A percentile compares a stretch with the other conserved stretches of the same genome.
These are phyloP conservation scores for Septoria linicola DNA, from an alignment of 2,329 filamentous ascomycete species.

Conservation along the genomic window DNA sequence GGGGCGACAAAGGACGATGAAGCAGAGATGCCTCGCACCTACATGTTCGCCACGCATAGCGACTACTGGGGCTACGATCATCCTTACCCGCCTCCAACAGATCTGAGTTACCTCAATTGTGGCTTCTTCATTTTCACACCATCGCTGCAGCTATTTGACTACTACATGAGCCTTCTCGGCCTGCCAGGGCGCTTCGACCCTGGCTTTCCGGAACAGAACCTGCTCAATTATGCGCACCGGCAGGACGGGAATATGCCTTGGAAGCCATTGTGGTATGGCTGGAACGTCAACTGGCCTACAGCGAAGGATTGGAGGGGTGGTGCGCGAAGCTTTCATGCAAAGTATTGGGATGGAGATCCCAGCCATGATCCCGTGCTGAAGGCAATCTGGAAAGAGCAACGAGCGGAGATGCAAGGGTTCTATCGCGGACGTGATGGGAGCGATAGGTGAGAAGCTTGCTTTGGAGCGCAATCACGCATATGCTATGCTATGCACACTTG, in stretches of 20 bases:
- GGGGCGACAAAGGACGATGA: slow-evolving; percentile 36
- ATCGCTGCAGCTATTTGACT: slow-evolving; percentile 36
- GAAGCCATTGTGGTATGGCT: slow-evolving; percentile 40
- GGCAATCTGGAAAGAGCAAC: slow-evolving; percentile 39
- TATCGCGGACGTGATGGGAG: slow-evolving; percentile 33
- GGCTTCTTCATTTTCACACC: slow-evolving; percentile 44
- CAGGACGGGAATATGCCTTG: slow-evolving; percentile 44
- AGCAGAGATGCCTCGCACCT: slow-evolving; percentile 39
- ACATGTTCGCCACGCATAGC: slow-evolving; percentile 42
- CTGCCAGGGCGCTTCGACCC: slow-evolving; percentile 39
- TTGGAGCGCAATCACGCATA: neutral
- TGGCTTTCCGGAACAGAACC: slow-evolving; percentile 40
- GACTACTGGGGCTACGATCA: slow-evolving; percentile 38
- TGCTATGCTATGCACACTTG: neutral
- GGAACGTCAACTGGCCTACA: slow-evolving; percentile 44
- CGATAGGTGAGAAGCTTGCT: neutral
- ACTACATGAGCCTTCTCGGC: slow-evolving; percentile 39
- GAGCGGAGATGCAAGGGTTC: slow-evolving; percentile 40
- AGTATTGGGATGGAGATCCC: slow-evolving; percentile 43
- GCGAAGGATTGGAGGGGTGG: slow-evolving; percentile 40
- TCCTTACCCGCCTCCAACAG: slow-evolving; percentile 33
- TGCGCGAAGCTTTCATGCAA: slow-evolving; percentile 41
- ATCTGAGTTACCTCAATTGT: slow-evolving; percentile 37
- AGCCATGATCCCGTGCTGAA: slow-evolving; percentile 39
- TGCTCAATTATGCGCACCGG: slow-evolving; percentile 44